Evolutionary conservation across 2,329 filamentous ascomycete species (phyloP), one percentile per base, ranked within the genome.

Genomic region (Pseudopyricularia javanii): DNA sequence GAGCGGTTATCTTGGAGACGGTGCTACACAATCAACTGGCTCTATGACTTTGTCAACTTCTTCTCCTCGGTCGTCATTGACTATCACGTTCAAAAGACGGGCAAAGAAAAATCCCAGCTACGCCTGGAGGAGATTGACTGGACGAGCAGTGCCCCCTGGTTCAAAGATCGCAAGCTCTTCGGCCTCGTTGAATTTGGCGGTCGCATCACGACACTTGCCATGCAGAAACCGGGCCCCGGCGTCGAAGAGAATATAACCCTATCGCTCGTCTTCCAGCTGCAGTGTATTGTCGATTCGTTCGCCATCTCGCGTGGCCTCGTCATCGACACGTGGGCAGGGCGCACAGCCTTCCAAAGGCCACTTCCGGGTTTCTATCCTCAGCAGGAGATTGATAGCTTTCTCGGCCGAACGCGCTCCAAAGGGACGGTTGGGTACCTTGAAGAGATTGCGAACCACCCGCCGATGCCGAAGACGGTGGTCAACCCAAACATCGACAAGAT

Each of bases 41-140:
- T 78, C 0, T 77, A 76, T 54, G 72, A 76, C 52, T 57, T 78
- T 6, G 70, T 77, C 56, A 76, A 74, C 50, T 26, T 72, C 4
- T 74, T 67, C 53, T 71, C 70, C 0, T 57, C 61, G 4, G 59
- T 68, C 53, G 68, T 73, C 17, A 61, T 71, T 1, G 60, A 73
- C 54, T 55, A 63, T 0, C 63, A 64, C 51, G 56, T 54, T 1
- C n/a, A 9, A 17, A 26, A 45, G 20, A 45, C 40, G 4, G 40
- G 40, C 7, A 26, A 45, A 12, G 17, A 45, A 1, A 26, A 22
- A 20, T 45, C 40, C 14, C n/a, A 45, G 8, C 40, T 45, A 8
- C 7, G 12, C 11, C 56, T 66, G 26, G 68, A 71, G 50, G 56
- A 51, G 2, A 64, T 73, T 0, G 67, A 75, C 56, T 74, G 70